These are phyloP conservation scores for Mrakia hoshinonis DNA, from an alignment of 768 basidiomycete species.

Conservation along the genomic window DNA sequence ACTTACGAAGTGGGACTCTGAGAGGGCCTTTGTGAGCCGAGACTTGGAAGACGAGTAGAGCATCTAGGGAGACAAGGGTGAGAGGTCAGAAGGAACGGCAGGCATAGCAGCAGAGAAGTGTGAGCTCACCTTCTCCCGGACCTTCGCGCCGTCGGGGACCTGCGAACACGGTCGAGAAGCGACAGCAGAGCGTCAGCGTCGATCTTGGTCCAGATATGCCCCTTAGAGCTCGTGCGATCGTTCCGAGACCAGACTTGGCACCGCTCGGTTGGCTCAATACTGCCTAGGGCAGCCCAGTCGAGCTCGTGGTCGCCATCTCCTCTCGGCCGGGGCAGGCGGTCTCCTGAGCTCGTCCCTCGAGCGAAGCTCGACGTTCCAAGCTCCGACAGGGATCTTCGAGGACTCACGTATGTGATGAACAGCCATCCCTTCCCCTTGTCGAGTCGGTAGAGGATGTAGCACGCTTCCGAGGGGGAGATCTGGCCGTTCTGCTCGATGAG, in stretches of 20 bases:
- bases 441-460: constrained; percentile 20
- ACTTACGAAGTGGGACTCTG: constrained; percentile 22
- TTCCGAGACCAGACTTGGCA: no score
- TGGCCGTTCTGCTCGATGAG: constrained; percentile 22
- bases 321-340: neutral
- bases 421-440: constrained; percentile 22
- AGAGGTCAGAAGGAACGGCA: neutral
- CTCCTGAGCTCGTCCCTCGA: neutral
- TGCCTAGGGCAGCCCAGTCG: neutral
- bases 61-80: constrained; percentile 10
- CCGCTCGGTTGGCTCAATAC: neutral
- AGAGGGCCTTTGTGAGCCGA: constrained; percentile 26
- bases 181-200: neutral
- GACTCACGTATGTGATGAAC: constrained; percentile 26
- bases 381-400: neutral
- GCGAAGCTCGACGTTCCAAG: neutral
- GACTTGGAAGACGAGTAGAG: constrained; percentile 27
- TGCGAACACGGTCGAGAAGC: neutral
- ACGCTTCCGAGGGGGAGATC: constrained; percentile 9
- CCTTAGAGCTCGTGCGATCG: neutral
- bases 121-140: constrained; percentile 23
- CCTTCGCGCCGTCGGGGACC: constrained; percentile 27
- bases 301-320: neutral
- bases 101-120: neutral
- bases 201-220: no score